A percentile compares a stretch with the other conserved stretches of the same genome.
These are phyloP conservation scores for Heritiera fomes DNA, from an alignment of 345 rosid species.

Conservation along the genomic window DNA sequence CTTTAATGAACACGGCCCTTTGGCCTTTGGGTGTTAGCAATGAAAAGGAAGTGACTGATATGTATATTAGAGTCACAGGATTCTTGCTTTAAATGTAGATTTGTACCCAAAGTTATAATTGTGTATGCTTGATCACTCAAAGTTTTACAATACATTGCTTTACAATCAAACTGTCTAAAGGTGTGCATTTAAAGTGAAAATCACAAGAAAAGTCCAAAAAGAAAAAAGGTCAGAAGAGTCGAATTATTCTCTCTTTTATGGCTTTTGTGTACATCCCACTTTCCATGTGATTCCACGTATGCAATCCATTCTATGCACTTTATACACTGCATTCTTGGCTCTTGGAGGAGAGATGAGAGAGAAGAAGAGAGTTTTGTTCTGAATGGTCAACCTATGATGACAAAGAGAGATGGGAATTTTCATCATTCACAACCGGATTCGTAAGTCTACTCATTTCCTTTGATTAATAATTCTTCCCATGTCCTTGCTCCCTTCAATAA, in stretches of 20 bases:
- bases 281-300: constrained; percentile 40
- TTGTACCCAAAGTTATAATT: not conserved
- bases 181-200: constrained; percentile 18
- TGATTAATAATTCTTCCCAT: constrained; percentile 23
- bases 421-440: constrained; percentile 22
- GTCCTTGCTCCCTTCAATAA: not conserved
- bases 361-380: constrained; percentile 6
- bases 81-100: not conserved
- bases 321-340: constrained; percentile 23
- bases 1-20: not conserved
- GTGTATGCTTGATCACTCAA: not conserved
- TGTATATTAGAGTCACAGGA: no score
- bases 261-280: constrained; percentile 25
- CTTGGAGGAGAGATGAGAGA: not conserved
- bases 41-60: not conserved
- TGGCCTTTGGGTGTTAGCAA: not conserved
- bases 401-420: constrained; percentile 21
- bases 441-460: constrained; percentile 23
- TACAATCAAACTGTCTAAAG: not conserved
- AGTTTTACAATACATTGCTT: not conserved
- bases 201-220: not conserved
- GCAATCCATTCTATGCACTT: constrained; percentile 25
- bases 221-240: constrained; percentile 11
- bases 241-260: constrained; percentile 26
- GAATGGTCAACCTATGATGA: constrained; percentile 30